Evolutionary conservation across 768 basidiomycete genomes (phyloP).

Genomic region (Collybia sordida): DNA sequence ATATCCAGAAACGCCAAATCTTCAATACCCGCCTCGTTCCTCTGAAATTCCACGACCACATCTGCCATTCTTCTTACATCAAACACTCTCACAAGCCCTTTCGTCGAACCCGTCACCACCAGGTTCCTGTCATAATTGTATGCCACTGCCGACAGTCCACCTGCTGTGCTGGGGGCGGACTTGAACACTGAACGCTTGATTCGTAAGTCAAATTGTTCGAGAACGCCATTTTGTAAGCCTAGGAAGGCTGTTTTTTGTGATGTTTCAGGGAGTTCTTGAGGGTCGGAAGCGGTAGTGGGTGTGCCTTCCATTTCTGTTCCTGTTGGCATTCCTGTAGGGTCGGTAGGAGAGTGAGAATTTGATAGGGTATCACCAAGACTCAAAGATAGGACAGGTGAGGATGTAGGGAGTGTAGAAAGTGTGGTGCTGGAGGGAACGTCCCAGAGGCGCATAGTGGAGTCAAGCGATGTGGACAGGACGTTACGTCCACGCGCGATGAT

Average conservation of each 20-base stretch:
- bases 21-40: slow-evolving; percentile 50
- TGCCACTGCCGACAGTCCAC: slow-evolving; percentile 40
- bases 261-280: slow-evolving; percentile 46
- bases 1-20: slow-evolving; percentile 39
- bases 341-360: slow-evolving; percentile 20
- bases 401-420: slow-evolving; percentile 42
- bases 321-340: not conserved
- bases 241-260: slow-evolving; percentile 48
- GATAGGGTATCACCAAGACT: slow-evolving; percentile 42
- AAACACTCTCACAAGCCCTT: slow-evolving; percentile 55
- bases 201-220: slow-evolving; percentile 57
- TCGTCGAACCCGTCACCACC: slow-evolving; percentile 58
- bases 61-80: slow-evolving; percentile 36
- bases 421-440: slow-evolving; percentile 57
- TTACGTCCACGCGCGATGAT: slow-evolving; percentile 69
- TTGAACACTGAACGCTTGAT: slow-evolving; percentile 31
- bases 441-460: slow-evolving; percentile 73
- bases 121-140: slow-evolving; percentile 40
- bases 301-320: no score
- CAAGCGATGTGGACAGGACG: slow-evolving; percentile 65
- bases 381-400: slow-evolving; percentile 44
- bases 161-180: slow-evolving; percentile 9
- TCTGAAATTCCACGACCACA: slow-evolving; percentile 37
- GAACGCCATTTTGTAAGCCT: slow-evolving; percentile 53
- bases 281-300: slow-evolving; percentile 18